Percentiles rank a stretch among this genome's conserved stretches.
These are phyloP conservation scores for Paraphaeosphaeria sporulosa DNA, from an alignment of 2,329 filamentous ascomycete species.

Conservation along the genomic window DNA sequence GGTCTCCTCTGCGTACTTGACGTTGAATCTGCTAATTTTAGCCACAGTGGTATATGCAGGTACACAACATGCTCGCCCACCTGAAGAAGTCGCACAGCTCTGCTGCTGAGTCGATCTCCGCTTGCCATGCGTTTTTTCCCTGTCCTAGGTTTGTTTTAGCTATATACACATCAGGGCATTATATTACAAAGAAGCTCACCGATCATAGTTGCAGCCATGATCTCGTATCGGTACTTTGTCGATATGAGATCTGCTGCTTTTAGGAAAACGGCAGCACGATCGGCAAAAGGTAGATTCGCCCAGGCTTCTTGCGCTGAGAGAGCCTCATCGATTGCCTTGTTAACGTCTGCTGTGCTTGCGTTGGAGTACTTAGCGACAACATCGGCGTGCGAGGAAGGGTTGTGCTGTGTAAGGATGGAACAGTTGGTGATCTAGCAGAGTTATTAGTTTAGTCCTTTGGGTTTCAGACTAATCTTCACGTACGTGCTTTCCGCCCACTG, in stretches of 20 bases:
- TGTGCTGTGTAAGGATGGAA: slow-evolving; percentile 73
- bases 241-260: slow-evolving; percentile 93
- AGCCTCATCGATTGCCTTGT: slow-evolving; percentile 81
- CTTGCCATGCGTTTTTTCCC: slow-evolving; percentile 98
- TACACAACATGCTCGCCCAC: slow-evolving; percentile 29
- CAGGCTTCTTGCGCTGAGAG: slow-evolving; percentile 85
- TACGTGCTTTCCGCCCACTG: slow-evolving; percentile 84
- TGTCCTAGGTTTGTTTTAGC: slow-evolving; percentile 69
- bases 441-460: slow-evolving; percentile 23
- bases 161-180: no score
- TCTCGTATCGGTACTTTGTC: slow-evolving; percentile 92
- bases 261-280: slow-evolving; percentile 91
- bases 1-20: slow-evolving; percentile 90
- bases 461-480: slow-evolving; percentile 32
- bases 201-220: slow-evolving; percentile 91
- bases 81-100: slow-evolving; percentile 92
- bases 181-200: no score
- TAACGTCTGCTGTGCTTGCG: slow-evolving; percentile 78
- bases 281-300: slow-evolving; percentile 86
- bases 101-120: slow-evolving; percentile 95
- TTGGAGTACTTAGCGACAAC: slow-evolving; percentile 85
- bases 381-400: slow-evolving; percentile 81
- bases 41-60: slow-evolving; percentile 6
- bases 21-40: slow-evolving; percentile 71
- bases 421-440: slow-evolving; percentile 69